Conservation (phyloP, 179 eudicot species). For the Gypsophila paniculata region DNA sequence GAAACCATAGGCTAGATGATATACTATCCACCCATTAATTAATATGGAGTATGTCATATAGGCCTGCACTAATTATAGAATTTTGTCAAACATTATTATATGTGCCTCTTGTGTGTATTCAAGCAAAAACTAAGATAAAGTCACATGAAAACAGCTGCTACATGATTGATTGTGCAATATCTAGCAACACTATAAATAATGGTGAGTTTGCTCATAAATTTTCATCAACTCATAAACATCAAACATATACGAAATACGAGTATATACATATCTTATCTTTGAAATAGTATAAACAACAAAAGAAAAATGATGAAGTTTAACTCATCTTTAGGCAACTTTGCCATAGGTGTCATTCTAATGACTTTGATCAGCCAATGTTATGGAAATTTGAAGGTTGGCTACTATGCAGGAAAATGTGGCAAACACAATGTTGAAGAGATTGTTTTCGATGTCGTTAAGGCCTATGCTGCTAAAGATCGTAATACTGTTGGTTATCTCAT, state of each 20-base stretch:
- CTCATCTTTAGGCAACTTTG: not conserved
- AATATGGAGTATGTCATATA: too few relatives aligned
- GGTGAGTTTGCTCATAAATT: not conserved
- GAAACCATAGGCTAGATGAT: too few relatives aligned
- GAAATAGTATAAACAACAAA: not conserved
- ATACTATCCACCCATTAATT: too few relatives aligned
- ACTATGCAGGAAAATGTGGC: slow-evolving; percentile 29
- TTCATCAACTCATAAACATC: slow-evolving; percentile 13
- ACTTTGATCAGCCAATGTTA: slow-evolving; percentile 21
- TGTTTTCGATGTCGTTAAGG: slow-evolving; percentile 17
- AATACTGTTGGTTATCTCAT: slow-evolving; percentile 19
- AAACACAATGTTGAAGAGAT: slow-evolving; percentile 24
- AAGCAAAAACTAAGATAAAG: not conserved
- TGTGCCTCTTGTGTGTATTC: not conserved
- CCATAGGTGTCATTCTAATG: slow-evolving; percentile 25
- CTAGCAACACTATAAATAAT: slow-evolving; percentile 12
- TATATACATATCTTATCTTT: not conserved
- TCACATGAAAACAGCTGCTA: slow-evolving; percentile 2
- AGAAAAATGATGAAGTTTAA: slow-evolving; percentile 19
- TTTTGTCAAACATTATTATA: slow-evolving; percentile 14
- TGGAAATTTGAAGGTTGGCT: slow-evolving; percentile 20
- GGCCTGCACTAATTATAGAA: not conserved
- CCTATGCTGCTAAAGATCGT: not conserved
- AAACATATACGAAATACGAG: not conserved
- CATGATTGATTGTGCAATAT: slow-evolving; percentile 8